Evolutionary conservation across 148 eudicot species (phyloP), one percentile per base, ranked within the genome.

Genomic region (Fallopia convolvulus): DNA sequence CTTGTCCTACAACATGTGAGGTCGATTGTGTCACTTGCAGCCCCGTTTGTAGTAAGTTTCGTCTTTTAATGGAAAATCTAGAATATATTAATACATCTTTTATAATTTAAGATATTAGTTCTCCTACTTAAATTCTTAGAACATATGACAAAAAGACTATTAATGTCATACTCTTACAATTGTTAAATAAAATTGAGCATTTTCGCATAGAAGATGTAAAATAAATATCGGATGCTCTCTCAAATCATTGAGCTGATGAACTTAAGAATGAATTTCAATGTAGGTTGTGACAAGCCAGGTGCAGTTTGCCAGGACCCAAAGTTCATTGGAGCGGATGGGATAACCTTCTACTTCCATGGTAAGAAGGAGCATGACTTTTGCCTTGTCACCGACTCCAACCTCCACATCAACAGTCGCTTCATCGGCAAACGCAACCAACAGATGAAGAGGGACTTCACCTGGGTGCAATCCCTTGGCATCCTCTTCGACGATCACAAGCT

Each of bases 1-100:
- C 6, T 33, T 68, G 74, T 33, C 63, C 74, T 4, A 63, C 71
- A 21, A 14, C 11, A 0, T 86, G 87, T 58, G 82, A 82, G 65
- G 80, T 85, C 48, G 80, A 85, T 66, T 85, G 87, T 56, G 85
- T 63, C 79, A 82, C 88, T 32, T 86, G 89, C 81, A 82, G 85
- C 48, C 86, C 89, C 58, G 86, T 82, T 68, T 86, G 89, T 73
- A 56, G 86, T 83, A 78, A 83, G 86, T 78, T 46, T 58, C 49
- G 2, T 30, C 21, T 53, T 17, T 50, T 18, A 26, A n/a, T 46
- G 36, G 8, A 17, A 72, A 12, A 33, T 71, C 74, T 4, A 4
- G 42, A 71, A 2, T 36, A 33, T 71, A 10, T 10, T 65, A 36
- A 36, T 36, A 36, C 39, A 36, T 36, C 39, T 36, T 36, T 36